Conservation (phyloP, 805 yeast genomes). For the Sugiyamaella valdiviana region DNA sequence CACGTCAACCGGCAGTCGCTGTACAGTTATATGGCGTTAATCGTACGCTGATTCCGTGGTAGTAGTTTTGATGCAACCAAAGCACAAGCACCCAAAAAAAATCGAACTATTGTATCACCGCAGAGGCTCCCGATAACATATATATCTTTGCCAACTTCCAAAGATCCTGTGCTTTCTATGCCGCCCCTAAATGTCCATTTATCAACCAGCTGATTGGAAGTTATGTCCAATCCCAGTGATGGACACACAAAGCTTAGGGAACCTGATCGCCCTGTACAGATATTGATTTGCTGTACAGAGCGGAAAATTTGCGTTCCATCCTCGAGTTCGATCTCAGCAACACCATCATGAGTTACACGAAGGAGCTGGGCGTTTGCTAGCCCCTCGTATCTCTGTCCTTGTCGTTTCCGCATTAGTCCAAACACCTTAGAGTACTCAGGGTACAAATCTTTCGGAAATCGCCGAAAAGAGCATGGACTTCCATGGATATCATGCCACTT, state of each 20-base stretch:
- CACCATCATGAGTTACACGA: constrained; percentile 13
- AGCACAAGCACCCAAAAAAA: constrained; percentile 26
- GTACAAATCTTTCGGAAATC: constrained; percentile 28
- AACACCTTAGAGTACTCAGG: constrained; percentile 29
- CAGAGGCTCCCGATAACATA: constrained; percentile 28
- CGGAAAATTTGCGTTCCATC: constrained; percentile 11
- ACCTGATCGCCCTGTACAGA: constrained; percentile 29
- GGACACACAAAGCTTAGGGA: constrained; percentile 23
- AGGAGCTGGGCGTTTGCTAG: constrained; percentile 19
- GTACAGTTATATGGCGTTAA: background rate
- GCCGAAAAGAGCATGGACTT: constrained; percentile 24
- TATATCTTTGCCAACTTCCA: constrained; percentile 13
- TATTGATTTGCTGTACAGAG: constrained; percentile 15
- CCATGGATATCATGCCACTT: constrained; percentile 23
- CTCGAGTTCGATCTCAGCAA: constrained; percentile 13
- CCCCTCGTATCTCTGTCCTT: constrained; percentile 15
- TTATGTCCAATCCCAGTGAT: constrained; percentile 1
- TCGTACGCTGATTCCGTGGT: background rate
- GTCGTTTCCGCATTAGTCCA: constrained; percentile 22
- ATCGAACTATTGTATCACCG: constrained; percentile 31
- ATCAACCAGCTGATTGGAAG: background rate
- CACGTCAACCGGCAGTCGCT: too few species aligned
- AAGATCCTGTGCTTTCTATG: constrained; percentile 7
- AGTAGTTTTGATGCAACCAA: constrained; percentile 17
- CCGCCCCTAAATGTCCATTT: constrained; percentile 11